These are phyloP conservation scores for Leptographium radiaticola DNA, from an alignment of 2,329 filamentous ascomycete species.

Conservation along the genomic window DNA sequence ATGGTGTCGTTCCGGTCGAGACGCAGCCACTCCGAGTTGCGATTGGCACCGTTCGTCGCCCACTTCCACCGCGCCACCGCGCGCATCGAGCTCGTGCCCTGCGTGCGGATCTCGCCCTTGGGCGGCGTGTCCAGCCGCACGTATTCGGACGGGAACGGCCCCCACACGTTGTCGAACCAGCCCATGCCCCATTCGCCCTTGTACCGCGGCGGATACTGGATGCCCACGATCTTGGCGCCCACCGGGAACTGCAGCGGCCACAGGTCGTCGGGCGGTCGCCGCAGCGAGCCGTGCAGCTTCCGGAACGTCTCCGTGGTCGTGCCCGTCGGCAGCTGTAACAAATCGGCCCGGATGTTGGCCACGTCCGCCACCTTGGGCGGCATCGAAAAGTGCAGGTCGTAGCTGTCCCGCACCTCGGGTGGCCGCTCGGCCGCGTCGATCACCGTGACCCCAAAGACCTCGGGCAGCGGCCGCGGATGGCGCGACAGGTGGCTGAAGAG, in stretches of 20 bases:
- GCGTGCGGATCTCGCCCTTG: constrained; percentile 27
- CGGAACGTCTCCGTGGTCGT: constrained; percentile 34
- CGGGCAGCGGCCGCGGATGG: constrained; percentile 39
- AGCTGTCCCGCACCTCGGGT: constrained; percentile 30
- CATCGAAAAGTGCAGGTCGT: constrained; percentile 35
- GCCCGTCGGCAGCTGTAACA: constrained; percentile 29
- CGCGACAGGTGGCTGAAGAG: constrained; percentile 40
- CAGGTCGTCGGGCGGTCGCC: constrained; percentile 11
- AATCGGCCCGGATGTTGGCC: constrained; percentile 25
- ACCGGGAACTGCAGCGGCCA: constrained; percentile 17
- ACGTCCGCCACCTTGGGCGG: constrained; percentile 28
- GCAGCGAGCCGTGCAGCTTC: constrained; percentile 29
- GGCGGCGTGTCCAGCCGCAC: constrained; percentile 33
- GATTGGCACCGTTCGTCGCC: constrained; percentile 23
- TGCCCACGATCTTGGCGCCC: constrained; percentile 34
- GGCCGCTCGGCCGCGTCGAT: constrained; percentile 32
- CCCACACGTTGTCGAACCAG: constrained; percentile 39
- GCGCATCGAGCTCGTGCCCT: constrained; percentile 29
- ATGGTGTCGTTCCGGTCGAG: constrained; percentile 54
- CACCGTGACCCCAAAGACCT: constrained; percentile 33
- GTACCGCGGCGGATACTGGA: constrained; percentile 38
- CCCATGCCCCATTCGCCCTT: constrained; percentile 42
- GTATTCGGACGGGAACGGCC: constrained; percentile 33
- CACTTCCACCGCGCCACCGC: constrained; percentile 41
- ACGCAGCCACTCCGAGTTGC: constrained; percentile 32